Evolutionary conservation across 306 rosid genomes (phyloP), one percentile per base, ranked within the genome.

Genomic region (Malus sieversii): DNA sequence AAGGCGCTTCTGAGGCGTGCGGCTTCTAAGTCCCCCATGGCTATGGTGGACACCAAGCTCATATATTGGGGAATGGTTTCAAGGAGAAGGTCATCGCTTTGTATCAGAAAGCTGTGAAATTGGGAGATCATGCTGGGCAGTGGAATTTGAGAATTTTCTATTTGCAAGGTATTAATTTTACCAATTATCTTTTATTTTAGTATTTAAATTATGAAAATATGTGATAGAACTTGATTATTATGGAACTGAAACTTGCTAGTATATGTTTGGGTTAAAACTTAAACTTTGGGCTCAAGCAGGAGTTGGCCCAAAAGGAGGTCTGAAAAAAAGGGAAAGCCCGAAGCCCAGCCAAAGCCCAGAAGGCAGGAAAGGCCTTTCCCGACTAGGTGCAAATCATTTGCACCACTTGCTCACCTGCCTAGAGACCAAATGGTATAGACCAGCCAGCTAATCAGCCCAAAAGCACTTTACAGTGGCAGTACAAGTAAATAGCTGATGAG

Each of bases 1-100:
- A 92, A 95, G 84, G 97, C 97, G 2, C 86, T 92, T 74, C 23
- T 79, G 66, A 92, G 86, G 78, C 96, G 88, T 15, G 92, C 88
- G 20, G 84, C 84, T 63, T 89, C 79, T 13, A 97, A 96, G 19
- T 92, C 96, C 0, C 77, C 97, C 2, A 70, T 87, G 67, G 96
- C 92, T 4, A 90, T 92, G 97, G 98, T 95, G 55, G 96, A 92
- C 64, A 97, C 97, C 7, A 96, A 97, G 5, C 86, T 95, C 2
- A 76, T 92, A 52, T 82, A 81, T 32, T 92, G 97, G 96, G 97
- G 86, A 81, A 59, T 44, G 96, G 96, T 1, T 71, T 82, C 33
- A 86, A 72, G 79, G 74, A 69, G 3, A 75, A 80, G 61, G 97
- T 96, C 13, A 12, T 90, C 18, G 77, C 80, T 38, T 70, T 90